Percentiles rank a stretch among this genome's conserved stretches.
Evolutionary conservation across 176 grass and related monocot genomes (phyloP).

Genomic region (Aegilops speltoides): DNA sequence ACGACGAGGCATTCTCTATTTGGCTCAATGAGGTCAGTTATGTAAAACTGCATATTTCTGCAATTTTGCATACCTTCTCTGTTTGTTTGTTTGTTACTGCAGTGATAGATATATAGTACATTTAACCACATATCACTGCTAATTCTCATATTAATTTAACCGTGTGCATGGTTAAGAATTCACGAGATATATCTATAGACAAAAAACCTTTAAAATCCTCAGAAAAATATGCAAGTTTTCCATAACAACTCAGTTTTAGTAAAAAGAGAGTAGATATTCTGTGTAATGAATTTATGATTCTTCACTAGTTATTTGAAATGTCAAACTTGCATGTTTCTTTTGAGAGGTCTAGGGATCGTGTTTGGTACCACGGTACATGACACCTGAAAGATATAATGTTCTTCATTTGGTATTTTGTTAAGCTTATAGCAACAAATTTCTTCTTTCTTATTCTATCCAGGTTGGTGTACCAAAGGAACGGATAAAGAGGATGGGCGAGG

Average conservation of each 20-base stretch:
- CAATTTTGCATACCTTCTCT: background rate
- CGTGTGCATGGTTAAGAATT: background rate
- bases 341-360: background rate
- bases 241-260: background rate
- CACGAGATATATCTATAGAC: background rate
- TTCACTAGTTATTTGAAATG: background rate
- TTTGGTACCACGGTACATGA: background rate
- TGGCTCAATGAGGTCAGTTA: slow-evolving; percentile 75
- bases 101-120: background rate
- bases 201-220: background rate
- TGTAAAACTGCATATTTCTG: slow-evolving; percentile 20
- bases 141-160: background rate
- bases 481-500: slow-evolving; percentile 94
- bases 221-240: background rate
- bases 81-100: background rate
- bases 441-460: slow-evolving; percentile 40
- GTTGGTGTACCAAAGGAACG: slow-evolving; percentile 84
- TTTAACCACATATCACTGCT: background rate
- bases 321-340: background rate
- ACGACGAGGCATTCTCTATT: slow-evolving; percentile 90
- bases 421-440: background rate
- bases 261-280: background rate
- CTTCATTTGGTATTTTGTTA: background rate
- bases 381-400: background rate
- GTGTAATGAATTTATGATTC: background rate